These are phyloP conservation scores for Trypanosomatidae sp. DNA, from an alignment of 208 protist genomes.

Conservation along the genomic window DNA sequence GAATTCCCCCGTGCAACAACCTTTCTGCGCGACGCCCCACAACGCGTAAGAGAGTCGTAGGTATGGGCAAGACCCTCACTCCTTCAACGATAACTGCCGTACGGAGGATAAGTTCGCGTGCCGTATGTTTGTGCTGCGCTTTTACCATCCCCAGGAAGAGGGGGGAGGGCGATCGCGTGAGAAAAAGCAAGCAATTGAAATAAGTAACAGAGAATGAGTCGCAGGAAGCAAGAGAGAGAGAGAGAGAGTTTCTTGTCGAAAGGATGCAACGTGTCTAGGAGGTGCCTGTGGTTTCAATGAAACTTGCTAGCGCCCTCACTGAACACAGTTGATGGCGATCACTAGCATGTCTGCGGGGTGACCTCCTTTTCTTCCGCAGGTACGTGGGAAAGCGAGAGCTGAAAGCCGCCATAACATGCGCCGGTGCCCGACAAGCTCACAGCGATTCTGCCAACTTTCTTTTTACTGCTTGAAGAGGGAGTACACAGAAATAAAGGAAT, in stretches of 20 bases:
- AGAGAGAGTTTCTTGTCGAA: background rate
- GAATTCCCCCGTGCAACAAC: background rate
- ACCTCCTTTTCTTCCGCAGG: background rate
- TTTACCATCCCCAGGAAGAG: background rate
- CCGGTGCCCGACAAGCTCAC: background rate
- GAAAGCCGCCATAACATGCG: background rate
- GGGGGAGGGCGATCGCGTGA: background rate
- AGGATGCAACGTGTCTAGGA: background rate
- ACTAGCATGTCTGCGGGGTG: background rate
- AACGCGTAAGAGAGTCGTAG: background rate
- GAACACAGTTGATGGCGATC: background rate
- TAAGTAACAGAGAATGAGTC: background rate
- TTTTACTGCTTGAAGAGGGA: background rate
- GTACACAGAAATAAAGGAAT: conserved; percentile 8
- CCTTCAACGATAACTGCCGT: background rate
- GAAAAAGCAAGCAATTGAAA: background rate
- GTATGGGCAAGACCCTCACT: background rate
- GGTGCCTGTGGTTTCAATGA: background rate
- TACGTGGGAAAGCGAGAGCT: background rate
- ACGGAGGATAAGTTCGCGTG: background rate
- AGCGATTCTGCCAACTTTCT: background rate
- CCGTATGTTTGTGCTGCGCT: background rate
- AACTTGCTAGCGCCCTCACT: background rate
- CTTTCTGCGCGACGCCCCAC: background rate
- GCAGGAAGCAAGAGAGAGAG: background rate